phyloP scores from a whole-genome alignment of 805 yeast genomes.

The Nakazawaea anatomiae region DNA sequence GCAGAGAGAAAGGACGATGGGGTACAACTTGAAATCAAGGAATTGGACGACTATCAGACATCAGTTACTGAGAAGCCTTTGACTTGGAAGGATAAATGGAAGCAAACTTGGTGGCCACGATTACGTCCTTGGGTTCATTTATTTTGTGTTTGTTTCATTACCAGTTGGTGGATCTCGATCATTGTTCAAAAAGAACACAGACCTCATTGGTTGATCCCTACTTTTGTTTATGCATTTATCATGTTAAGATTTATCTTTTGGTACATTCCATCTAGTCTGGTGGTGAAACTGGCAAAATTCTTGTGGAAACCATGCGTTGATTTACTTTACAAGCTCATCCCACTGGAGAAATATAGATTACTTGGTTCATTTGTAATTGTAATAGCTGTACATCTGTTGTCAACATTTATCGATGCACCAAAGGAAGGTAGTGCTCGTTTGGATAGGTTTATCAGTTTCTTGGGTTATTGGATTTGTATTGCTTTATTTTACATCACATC shows the following conservation, averaged over 20 bases:
- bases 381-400: conserved; percentile 42
- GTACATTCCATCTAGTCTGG: conserved; percentile 25
- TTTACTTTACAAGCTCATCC: conserved; percentile 31
- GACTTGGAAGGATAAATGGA: background rate
- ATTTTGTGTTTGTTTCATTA: background rate
- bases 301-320: conserved; percentile 26
- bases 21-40: background rate
- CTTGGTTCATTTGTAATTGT: conserved; percentile 39
- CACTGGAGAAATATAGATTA: conserved; percentile 33
- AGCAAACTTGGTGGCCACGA: background rate
- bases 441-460: conserved; percentile 54
- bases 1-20: background rate
- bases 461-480: conserved; percentile 45
- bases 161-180: conserved; percentile 37
- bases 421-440: conserved; percentile 37
- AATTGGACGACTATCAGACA: background rate
- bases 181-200: conserved; percentile 34
- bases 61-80: background rate
- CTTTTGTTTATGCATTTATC: conserved; percentile 34
- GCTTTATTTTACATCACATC: conserved; percentile 39
- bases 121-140: background rate
- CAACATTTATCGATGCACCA: conserved; percentile 47
- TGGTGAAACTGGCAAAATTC: conserved; percentile 13
- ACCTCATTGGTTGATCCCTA: conserved; percentile 40
- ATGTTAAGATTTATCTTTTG: conserved; percentile 37